Percentiles rank a stretch among this genome's conserved stretches.
Evolutionary conservation across 805 yeast species (phyloP).

Genomic region (Suhomyces kilbournensis): DNA sequence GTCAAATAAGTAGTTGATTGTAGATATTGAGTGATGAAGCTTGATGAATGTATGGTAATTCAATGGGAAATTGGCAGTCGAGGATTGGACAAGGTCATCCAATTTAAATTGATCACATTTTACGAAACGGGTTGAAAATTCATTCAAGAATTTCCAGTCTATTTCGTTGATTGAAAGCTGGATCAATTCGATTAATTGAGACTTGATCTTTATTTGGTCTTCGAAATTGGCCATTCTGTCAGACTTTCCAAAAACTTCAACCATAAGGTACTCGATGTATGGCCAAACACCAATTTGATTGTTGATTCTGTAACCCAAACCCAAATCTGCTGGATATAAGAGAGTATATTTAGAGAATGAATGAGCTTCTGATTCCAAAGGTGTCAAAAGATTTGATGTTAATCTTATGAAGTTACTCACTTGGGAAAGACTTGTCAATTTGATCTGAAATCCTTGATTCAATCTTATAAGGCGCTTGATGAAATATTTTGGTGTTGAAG

Average conservation of each 20-base stretch:
- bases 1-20: constrained; percentile 59
- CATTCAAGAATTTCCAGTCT: constrained; percentile 46
- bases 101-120: constrained; percentile 17
- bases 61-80: constrained; percentile 10
- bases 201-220: constrained; percentile 48
- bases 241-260: constrained; percentile 61
- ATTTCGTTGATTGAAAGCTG: constrained; percentile 32
- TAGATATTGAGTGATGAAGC: constrained; percentile 68
- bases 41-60: constrained; percentile 40
- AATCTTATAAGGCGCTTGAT: constrained; percentile 15
- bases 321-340: constrained; percentile 63
- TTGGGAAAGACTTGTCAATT: constrained; percentile 49
- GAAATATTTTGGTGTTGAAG: constrained; percentile 15
- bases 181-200: constrained; percentile 50
- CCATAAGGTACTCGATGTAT: constrained; percentile 69
- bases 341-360: constrained; percentile 35
- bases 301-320: constrained; percentile 49
- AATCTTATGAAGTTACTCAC: constrained; percentile 66
- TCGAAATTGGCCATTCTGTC: constrained; percentile 28
- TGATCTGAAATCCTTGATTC: constrained; percentile 27
- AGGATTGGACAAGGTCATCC: constrained; percentile 12
- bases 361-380: constrained; percentile 19
- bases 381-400: constrained; percentile 41
- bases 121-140: constrained; percentile 49
- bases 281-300: constrained; percentile 68